These are phyloP conservation scores for Phlyctochytrium planicorne DNA, from an alignment of 192 early-diverging fungal species.

Conservation along the genomic window DNA sequence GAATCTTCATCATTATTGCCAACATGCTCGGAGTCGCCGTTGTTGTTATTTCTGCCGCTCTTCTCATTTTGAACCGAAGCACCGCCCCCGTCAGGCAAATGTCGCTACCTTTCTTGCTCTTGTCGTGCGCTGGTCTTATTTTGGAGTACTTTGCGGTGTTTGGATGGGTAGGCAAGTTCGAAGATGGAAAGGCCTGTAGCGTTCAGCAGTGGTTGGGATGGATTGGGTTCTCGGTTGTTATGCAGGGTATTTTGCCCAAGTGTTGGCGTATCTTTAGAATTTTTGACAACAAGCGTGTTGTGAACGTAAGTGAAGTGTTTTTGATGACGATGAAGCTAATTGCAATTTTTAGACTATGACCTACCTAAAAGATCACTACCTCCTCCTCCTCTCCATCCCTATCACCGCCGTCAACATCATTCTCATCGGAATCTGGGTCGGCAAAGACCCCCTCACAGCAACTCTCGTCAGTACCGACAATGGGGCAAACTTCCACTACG, in stretches of 20 bases:
- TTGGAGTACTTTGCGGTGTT: neutral
- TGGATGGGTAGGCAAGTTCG: neutral
- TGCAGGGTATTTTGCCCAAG: slow-evolving; percentile 6
- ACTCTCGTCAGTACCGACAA: neutral
- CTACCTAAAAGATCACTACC: neutral
- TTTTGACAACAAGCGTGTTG: slow-evolving; percentile 2
- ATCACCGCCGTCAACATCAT: neutral
- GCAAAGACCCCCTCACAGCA: neutral
- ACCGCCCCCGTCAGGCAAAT: neutral
- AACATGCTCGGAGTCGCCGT: neutral
- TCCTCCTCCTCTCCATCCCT: neutral
- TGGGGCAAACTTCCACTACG: neutral
- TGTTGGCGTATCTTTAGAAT: neutral
- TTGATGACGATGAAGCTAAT: too few species aligned
- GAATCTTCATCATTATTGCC: neutral
- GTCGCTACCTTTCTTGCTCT: neutral
- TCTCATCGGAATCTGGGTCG: neutral
- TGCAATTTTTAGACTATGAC: neutral
- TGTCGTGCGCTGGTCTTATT: neutral
- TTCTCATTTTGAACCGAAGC: neutral
- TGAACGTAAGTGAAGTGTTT: too few species aligned
- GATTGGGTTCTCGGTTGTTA: slow-evolving; percentile 4
- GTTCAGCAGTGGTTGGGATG: slow-evolving; percentile 3
- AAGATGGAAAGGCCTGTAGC: neutral
- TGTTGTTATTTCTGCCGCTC: neutral